Conservation (phyloP, 176 grass and related monocot genomes). For the Avena insularis region DNA sequence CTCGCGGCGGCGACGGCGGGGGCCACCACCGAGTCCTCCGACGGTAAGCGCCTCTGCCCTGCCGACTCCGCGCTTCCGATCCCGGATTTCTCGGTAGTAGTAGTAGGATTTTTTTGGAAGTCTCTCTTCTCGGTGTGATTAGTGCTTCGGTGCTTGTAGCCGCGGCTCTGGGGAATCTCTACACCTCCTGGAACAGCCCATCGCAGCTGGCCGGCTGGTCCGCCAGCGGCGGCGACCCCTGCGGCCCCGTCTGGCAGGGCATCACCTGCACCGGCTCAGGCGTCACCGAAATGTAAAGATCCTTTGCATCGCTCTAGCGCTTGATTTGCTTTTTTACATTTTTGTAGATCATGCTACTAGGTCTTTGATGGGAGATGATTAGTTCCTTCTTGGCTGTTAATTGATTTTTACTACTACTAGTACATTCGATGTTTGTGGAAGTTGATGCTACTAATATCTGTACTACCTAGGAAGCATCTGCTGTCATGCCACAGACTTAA, state of each 20-base stretch:
- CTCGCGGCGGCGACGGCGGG: slow-evolving; percentile 32
- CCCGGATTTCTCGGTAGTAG: slow-evolving; percentile 17
- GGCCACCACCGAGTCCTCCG: slow-evolving; percentile 52
- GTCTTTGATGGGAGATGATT: slow-evolving; percentile 11
- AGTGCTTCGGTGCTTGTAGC: slow-evolving; percentile 51
- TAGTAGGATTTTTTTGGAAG: not conserved
- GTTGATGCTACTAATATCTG: not conserved
- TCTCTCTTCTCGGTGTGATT: not conserved
- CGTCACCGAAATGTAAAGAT: slow-evolving; percentile 87
- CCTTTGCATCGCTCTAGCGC: slow-evolving; percentile 11
- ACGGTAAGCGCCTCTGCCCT: slow-evolving; percentile 27
- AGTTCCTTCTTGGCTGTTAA: not conserved
- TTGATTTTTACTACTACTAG: not conserved
- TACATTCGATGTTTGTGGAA: slow-evolving; percentile 30
- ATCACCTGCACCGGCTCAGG: slow-evolving; percentile 81
- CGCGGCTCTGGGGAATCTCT: slow-evolving; percentile 83
- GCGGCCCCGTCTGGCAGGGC: slow-evolving; percentile 84
- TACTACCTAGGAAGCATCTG: slow-evolving; percentile 27
- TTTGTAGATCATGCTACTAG: not conserved
- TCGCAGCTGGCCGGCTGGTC: slow-evolving; percentile 85
- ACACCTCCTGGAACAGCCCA: slow-evolving; percentile 81
- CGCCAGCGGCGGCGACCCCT: slow-evolving; percentile 78
- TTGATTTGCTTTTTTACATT: not conserved
- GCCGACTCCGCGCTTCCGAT: not conserved
- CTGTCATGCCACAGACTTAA: not conserved